A percentile compares a stretch with the other conserved stretches of the same genome.
phyloP scores from a whole-genome alignment of 1,139 yeast genomes.

The Dujonia santamariae region DNA sequence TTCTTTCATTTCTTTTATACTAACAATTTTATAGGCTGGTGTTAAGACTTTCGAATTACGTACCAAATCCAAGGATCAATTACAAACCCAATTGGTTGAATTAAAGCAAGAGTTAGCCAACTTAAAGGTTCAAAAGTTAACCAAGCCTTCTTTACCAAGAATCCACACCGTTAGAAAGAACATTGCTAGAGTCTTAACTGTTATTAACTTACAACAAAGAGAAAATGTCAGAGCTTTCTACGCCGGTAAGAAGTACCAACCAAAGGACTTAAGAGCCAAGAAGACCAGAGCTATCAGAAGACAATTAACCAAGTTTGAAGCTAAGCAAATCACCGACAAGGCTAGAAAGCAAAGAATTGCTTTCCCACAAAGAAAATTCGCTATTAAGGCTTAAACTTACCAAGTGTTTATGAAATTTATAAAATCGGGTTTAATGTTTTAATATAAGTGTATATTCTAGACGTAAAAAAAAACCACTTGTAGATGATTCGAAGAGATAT shows the following conservation, averaged over 20 bases:
- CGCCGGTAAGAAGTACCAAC: constrained; percentile 95
- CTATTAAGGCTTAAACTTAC: constrained; percentile 87
- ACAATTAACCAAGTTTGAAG: constrained; percentile 86
- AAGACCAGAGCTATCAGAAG: constrained; percentile 99
- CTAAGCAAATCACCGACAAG: constrained; percentile 77
- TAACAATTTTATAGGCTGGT: constrained; percentile 62
- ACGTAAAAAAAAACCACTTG: constrained; percentile 6
- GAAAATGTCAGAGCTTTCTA: constrained; percentile 92
- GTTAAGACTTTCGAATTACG: constrained; percentile 95
- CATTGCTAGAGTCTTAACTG: constrained; percentile 97
- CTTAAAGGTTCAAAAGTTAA: constrained; percentile 94
- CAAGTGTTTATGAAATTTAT: constrained; percentile 12
- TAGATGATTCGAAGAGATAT: too few species aligned
- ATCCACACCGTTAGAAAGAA: constrained; percentile 96
- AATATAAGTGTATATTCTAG: constrained; percentile 19
- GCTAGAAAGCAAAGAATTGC: constrained; percentile 90
- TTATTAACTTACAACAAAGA: constrained; percentile 97
- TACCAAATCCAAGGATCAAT: constrained; percentile 96
- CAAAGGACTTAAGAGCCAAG: constrained; percentile 99
- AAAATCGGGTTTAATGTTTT: constrained; percentile 17
- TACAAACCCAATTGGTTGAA: constrained; percentile 90
- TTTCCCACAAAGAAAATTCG: constrained; percentile 98
- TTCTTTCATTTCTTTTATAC: too few species aligned
- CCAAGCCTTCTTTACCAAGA: constrained; percentile 90
- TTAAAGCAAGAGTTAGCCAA: constrained; percentile 96